Conservation (phyloP, 305 asterid genomes). For the Fraxinus nigra region DNA sequence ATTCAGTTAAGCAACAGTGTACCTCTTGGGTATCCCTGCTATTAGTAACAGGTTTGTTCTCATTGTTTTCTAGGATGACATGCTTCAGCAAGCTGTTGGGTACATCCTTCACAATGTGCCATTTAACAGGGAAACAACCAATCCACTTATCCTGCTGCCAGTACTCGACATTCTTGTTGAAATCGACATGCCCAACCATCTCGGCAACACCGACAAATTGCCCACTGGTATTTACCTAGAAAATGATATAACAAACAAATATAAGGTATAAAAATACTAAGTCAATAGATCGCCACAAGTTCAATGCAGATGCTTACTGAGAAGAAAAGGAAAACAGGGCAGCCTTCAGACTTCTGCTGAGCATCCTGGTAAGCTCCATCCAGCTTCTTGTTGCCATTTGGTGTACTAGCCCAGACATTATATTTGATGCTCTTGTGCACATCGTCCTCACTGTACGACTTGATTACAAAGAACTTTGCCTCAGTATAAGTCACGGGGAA, state of each 20-base stretch:
- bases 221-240: constrained; percentile 61
- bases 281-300: neutral
- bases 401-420: constrained; percentile 77
- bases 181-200: constrained; percentile 62
- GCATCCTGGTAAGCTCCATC: constrained; percentile 59
- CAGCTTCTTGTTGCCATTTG: constrained; percentile 72
- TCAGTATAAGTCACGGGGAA: constrained; percentile 40
- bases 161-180: constrained; percentile 53
- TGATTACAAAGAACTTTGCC: constrained; percentile 64
- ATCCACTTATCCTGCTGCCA: constrained; percentile 82
- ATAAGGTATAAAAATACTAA: neutral
- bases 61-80: constrained; percentile 56
- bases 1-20: neutral
- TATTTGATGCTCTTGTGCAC: constrained; percentile 76
- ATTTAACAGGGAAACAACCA: constrained; percentile 67
- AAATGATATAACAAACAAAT: neutral
- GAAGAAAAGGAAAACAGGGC: constrained; percentile 69
- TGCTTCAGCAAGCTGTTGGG: constrained; percentile 63
- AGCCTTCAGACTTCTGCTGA: constrained; percentile 39
- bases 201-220: constrained; percentile 68
- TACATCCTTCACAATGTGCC: constrained; percentile 62
- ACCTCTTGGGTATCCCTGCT: constrained; percentile 73
- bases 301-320: constrained; percentile 40
- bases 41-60: constrained; percentile 57
- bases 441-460: constrained; percentile 79